Evolutionary conservation across 2,329 filamentous ascomycete species (phyloP).

Genomic region (Colletotrichum cuscutae): DNA sequence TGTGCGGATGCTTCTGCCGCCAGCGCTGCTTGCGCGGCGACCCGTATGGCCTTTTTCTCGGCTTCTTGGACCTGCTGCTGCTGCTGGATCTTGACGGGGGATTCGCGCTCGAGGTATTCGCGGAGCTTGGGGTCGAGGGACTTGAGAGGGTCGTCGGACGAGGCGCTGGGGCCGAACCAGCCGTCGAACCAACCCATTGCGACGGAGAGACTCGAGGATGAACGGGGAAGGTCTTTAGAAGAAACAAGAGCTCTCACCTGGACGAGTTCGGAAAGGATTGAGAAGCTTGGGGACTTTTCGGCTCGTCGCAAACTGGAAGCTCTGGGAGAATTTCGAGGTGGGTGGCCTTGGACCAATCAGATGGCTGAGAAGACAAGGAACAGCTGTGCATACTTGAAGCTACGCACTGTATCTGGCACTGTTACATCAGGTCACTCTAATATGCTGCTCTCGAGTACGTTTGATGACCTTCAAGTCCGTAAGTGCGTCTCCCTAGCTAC

Average conservation of each 20-base stretch:
- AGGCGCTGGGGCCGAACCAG: conserved; percentile 56
- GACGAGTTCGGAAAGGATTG: neutral
- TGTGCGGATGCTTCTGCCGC: conserved; percentile 26
- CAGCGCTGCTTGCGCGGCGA: conserved; percentile 35
- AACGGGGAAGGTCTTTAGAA: neutral
- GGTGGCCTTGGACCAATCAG: conserved; percentile 22
- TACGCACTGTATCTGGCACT: neutral
- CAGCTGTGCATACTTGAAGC: neutral
- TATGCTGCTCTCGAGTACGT: neutral
- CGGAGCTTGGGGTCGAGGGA: conserved; percentile 85
- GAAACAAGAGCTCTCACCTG: neutral
- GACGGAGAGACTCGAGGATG: neutral
- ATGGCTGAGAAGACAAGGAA: conserved; percentile 21
- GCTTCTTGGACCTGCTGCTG: conserved; percentile 33
- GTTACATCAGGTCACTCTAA: neutral
- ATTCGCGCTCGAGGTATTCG: conserved; percentile 86
- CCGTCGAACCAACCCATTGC: conserved; percentile 69
- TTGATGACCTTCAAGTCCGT: neutral
- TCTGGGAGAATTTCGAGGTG: conserved; percentile 31
- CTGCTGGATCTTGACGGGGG: conserved; percentile 73
- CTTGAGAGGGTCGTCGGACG: conserved; percentile 67
- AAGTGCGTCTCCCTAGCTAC: too few relatives aligned
- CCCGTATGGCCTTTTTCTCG: conserved; percentile 27
- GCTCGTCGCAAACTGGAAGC: conserved; percentile 26
- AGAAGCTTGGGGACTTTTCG: neutral